Evolutionary conservation across 1,284 basidiomycete genomes (phyloP), one percentile per base, ranked within the genome.

Genomic region (Marasmius fiardii): DNA sequence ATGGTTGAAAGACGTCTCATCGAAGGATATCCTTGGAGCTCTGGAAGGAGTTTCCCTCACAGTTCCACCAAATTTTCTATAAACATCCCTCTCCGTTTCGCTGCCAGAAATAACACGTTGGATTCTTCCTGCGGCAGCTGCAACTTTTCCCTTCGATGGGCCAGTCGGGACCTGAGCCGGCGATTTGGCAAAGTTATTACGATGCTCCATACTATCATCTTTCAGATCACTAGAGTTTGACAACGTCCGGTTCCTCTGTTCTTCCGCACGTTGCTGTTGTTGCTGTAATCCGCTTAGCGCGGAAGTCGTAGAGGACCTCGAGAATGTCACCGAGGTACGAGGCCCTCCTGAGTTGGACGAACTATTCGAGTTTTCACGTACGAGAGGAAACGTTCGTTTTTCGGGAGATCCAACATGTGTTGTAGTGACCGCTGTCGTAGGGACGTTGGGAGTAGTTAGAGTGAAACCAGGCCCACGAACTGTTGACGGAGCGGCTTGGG

Each of bases 351-450:
- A 63, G 52, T 69, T 64, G 4, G 67, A 56, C 0, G 78, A 78
- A 41, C 74, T 72, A 23, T 68, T 70, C 0, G 82, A 83, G 24
- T 76, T 72, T 7, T 71, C 74, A 8, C 80, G 73, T 18, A 70
- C 64, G 24, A 82, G 60, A n/a, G 76, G 73, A 54, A 77, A 75
- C 0, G 73, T 58, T 33, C 71, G 64, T 2, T 62, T 62, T n/a
- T 72, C 71, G 0, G 73, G 70, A 6, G 75, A 72, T 43, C 75
- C 78, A 2, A 82, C 84, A 0, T 83, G 88, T 57, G 84, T 81
- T 0, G 81, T 67, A 0, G 86, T 87, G n/a, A 90, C 57, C 3
- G 86, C 86, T 23, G 85, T 90, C 28, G 88, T 90, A 1, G 86
- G 74, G 57, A 78, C 67, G 44, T 65, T 79, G 0, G 83, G 76